Base-by-base conservation (phyloP, 2,329 filamentous ascomycete species). In the Geosmithia flava region DNA sequence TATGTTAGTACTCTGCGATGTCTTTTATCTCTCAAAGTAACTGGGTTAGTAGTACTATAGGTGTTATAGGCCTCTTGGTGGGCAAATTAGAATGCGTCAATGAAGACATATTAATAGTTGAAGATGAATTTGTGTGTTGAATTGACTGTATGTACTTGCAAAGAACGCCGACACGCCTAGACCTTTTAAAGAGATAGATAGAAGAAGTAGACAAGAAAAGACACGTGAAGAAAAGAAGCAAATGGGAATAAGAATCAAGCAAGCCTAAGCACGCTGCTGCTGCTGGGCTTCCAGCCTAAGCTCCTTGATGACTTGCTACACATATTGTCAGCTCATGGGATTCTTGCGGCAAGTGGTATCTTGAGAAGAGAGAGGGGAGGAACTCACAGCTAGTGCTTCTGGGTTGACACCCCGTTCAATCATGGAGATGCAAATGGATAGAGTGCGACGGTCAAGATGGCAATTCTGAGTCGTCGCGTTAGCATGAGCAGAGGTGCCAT, bases 401-500 rank as follows among this genome's bases (percentile, higher is more conserved):
- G 93, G 93, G 61, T 95, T 95, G 29, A 97, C 88, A 15, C 93
- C 93, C 60, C 95, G 95, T 67, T 98, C 93, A 56, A 98, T 94
- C 65, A 98, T 78, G 48, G 89, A 95, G 51, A 97, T 91, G 66
- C 93, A 98, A 53, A 96, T 87, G 3, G 90, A 95, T 17, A 98
- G 74, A 19, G 90, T 89, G 48, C 89, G 84, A 30, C 91, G 82
- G 65, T 96, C 90, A 44, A 98, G 81, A 54, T 95, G 80, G 52
- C 91, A 95, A 68, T 97, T 96, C 91, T 97, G 53, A 37, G 15
- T n/a, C 27, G 7, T 20, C n/a, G 8, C 13, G 41, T 42, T 20
- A 42, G 41, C 19, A 11, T n/a, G n/a, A n/a, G n/a, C n/a, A n/a
- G n/a, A n/a, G n/a, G n/a, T n/a, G n/a, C n/a, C n/a, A n/a, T n/a